Evolutionary conservation across 352 stramenopile genomes (phyloP).

Genomic region (Pythium vanterpoolii): DNA sequence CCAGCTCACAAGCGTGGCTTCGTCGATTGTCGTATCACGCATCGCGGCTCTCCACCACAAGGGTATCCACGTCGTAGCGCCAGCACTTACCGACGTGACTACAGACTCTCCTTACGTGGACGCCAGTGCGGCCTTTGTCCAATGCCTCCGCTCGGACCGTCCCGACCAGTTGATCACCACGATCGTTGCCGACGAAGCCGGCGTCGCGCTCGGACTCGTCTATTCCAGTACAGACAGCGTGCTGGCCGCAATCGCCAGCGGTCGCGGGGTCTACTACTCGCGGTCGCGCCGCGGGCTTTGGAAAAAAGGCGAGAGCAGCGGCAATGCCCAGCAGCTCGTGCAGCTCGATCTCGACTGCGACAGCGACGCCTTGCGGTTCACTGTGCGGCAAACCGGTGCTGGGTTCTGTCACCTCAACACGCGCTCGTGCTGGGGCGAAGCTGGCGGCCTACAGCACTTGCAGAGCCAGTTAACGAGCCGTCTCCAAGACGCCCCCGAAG

Average conservation of each 20-base stretch:
- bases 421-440: slow-evolving; percentile 92
- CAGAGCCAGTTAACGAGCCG: slow-evolving; percentile 87
- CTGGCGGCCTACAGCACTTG: slow-evolving; percentile 85
- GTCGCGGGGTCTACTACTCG: slow-evolving; percentile 94
- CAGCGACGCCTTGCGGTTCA: slow-evolving; percentile 94
- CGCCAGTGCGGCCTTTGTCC: slow-evolving; percentile 52
- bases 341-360: slow-evolving; percentile 95
- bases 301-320: slow-evolving; percentile 96
- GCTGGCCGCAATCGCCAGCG: slow-evolving; percentile 80
- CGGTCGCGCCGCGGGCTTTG: slow-evolving; percentile 89
- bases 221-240: slow-evolving; percentile 95
- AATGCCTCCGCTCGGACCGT: slow-evolving; percentile 87
- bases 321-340: slow-evolving; percentile 92
- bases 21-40: slow-evolving; percentile 33
- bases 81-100: slow-evolving; percentile 23
- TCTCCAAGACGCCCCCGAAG: slow-evolving; percentile 83
- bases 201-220: slow-evolving; percentile 90
- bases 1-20: not conserved
- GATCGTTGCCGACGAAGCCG: slow-evolving; percentile 90
- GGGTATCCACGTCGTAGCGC: slow-evolving; percentile 51
- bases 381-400: slow-evolving; percentile 82
- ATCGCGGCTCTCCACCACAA: slow-evolving; percentile 64
- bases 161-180: slow-evolving; percentile 91
- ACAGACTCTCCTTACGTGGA: slow-evolving; percentile 31
- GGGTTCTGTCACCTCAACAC: slow-evolving; percentile 89